phyloP scores from a whole-genome alignment of 1,284 basidiomycete species.

The Pseudozyma sp. region DNA sequence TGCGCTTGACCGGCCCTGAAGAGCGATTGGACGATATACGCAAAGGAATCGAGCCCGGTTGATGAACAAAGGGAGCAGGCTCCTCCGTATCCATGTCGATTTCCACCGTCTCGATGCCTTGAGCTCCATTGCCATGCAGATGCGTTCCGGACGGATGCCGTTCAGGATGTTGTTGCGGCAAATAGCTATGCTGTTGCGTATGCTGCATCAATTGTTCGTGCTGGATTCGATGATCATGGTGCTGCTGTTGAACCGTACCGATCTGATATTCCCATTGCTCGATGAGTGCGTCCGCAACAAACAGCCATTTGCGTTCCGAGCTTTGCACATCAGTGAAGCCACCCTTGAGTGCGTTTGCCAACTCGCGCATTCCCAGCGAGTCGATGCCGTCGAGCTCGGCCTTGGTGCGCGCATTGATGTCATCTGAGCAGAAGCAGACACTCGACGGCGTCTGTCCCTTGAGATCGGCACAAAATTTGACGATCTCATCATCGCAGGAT shows the following conservation, averaged over 20 bases:
- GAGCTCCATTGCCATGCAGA: not conserved
- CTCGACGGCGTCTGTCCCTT: conserved; percentile 15
- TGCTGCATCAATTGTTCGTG: not conserved
- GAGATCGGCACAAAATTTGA: conserved; percentile 42
- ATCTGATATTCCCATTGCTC: conserved; percentile 51
- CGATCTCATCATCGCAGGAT: conserved; percentile 42
- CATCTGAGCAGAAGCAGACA: conserved; percentile 47
- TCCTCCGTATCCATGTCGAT: conserved; percentile 36
- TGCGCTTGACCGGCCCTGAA: not conserved
- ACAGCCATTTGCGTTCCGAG: conserved; percentile 21
- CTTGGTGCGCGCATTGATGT: conserved; percentile 50
- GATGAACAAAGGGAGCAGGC: not conserved
- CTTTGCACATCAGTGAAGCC: conserved; percentile 24
- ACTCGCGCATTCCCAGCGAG: conserved; percentile 39
- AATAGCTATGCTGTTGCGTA: conserved; percentile 1
- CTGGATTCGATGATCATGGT: not conserved
- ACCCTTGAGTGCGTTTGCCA: conserved; percentile 21
- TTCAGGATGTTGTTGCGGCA: not conserved
- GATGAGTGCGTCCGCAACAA: conserved; percentile 36
- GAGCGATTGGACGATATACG: not conserved
- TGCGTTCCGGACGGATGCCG: not conserved
- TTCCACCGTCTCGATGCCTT: conserved; percentile 7
- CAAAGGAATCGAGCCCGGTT: not conserved
- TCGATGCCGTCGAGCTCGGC: conserved; percentile 43
- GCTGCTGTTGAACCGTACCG: not conserved